These are phyloP conservation scores for Phaffomyces thermotolerans DNA, from an alignment of 805 yeast species.

Conservation along the genomic window DNA sequence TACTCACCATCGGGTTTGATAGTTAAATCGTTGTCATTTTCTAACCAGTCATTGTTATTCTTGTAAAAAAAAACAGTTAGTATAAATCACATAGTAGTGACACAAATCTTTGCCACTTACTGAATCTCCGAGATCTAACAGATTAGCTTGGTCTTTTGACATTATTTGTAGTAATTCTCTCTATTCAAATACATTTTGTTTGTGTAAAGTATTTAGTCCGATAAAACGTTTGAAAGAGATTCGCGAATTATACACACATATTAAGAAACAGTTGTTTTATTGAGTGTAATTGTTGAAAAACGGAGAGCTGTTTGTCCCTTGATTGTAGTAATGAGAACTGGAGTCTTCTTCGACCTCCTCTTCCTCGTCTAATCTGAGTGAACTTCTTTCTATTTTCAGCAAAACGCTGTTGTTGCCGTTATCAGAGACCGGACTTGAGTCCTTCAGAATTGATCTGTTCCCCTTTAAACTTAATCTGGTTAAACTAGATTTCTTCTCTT, in stretches of 20 bases:
- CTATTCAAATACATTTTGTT: background rate
- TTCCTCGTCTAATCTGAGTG: background rate
- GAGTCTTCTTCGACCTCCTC: no score
- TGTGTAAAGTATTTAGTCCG: background rate
- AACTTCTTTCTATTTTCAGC: background rate
- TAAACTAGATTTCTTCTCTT: no score
- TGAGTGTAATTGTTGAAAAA: slow-evolving; percentile 12
- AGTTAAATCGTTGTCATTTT: slow-evolving; percentile 18
- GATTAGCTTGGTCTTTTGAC: slow-evolving; percentile 5
- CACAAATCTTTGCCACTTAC: background rate
- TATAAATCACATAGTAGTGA: background rate
- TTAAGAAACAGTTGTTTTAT: no score
- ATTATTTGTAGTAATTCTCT: background rate
- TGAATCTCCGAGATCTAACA: slow-evolving; percentile 8
- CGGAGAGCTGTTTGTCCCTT: slow-evolving; percentile 10
- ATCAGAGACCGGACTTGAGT: no score
- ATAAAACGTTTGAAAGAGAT: background rate
- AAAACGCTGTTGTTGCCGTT: no score
- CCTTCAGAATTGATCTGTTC: no score
- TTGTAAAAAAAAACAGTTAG: background rate
- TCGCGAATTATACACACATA: background rate
- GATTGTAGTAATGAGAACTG: slow-evolving; percentile 15
- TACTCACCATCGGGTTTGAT: slow-evolving; percentile 12
- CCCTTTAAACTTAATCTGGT: no score
- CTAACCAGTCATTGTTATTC: slow-evolving; percentile 17